A percentile compares a stretch with the other conserved stretches of the same genome.
Conservation (phyloP, 148 eudicot species). For the Heliosperma pusillum region DNA sequence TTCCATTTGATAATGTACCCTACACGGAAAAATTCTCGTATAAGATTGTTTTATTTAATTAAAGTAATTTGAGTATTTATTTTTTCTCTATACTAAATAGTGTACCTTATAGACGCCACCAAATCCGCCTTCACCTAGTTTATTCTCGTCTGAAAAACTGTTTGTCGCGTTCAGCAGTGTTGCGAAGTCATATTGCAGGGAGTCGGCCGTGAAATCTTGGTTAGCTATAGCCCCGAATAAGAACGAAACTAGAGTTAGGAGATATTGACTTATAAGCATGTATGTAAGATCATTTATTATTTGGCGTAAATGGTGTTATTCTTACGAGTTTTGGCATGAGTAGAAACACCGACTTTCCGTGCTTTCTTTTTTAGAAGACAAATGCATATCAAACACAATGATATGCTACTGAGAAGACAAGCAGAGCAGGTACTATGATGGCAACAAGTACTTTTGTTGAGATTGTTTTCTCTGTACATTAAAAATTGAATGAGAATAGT, state of each 20-base stretch:
- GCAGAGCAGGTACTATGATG: neutral
- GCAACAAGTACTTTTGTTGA: slow-evolving; percentile 11
- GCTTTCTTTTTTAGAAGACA: neutral
- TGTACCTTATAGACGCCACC: slow-evolving; percentile 29
- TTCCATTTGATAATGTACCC: slow-evolving; percentile 26
- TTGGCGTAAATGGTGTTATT: no score
- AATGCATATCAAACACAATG: neutral
- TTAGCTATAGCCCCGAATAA: neutral
- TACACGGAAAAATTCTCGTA: neutral
- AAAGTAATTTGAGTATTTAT: no score
- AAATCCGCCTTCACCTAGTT: slow-evolving; percentile 32
- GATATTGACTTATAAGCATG: neutral
- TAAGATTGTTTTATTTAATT: no score
- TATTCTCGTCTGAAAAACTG: slow-evolving; percentile 21
- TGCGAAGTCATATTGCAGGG: slow-evolving; percentile 21
- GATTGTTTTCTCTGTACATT: slow-evolving; percentile 7
- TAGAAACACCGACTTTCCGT: neutral
- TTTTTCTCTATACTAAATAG: no score
- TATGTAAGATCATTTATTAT: neutral
- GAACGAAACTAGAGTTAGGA: neutral
- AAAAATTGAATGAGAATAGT: neutral
- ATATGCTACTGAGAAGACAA: neutral
- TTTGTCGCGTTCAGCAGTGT: slow-evolving; percentile 21
- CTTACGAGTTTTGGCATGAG: neutral
- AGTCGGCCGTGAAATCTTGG: slow-evolving; percentile 1